phyloP scores from a whole-genome alignment of 129 eudicot species.

The Centaurea solstitialis region DNA sequence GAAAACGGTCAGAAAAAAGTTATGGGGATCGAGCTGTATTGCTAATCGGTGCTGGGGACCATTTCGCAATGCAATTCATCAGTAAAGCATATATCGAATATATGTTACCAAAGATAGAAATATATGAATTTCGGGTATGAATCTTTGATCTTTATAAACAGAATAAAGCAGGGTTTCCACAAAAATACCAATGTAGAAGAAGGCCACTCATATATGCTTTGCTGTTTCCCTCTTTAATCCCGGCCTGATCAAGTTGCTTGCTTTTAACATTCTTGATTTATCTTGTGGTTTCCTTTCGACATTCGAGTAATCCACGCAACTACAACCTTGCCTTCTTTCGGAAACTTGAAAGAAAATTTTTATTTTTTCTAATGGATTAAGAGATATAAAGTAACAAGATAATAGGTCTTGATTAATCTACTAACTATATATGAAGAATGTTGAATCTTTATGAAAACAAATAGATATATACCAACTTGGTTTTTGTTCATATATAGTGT shows the following conservation, averaged over 20 bases:
- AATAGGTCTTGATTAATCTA: not conserved
- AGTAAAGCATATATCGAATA: conserved; percentile 15
- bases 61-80: conserved; percentile 7
- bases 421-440: not conserved
- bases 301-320: conserved; percentile 26
- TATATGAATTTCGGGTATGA: conserved; percentile 10
- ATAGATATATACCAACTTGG: not conserved
- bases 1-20: not conserved
- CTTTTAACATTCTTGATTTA: conserved; percentile 27
- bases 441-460: not conserved
- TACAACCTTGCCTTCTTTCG: conserved; percentile 19
- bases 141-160: conserved; percentile 29
- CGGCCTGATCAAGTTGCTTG: conserved; percentile 21
- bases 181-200: conserved; percentile 11
- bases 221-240: conserved; percentile 34
- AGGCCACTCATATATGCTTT: conserved; percentile 24
- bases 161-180: conserved; percentile 30
- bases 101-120: conserved; percentile 14
- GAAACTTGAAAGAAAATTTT: conserved; percentile 1
- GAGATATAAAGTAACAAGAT: conserved; percentile 6
- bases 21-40: not conserved
- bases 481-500: not conserved
- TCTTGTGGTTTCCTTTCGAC: conserved; percentile 28
- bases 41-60: not conserved
- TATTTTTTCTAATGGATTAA: not conserved